phyloP scores from a whole-genome alignment of 2,329 filamentous ascomycete species.

The Phaeophleospora eucalypticola region DNA sequence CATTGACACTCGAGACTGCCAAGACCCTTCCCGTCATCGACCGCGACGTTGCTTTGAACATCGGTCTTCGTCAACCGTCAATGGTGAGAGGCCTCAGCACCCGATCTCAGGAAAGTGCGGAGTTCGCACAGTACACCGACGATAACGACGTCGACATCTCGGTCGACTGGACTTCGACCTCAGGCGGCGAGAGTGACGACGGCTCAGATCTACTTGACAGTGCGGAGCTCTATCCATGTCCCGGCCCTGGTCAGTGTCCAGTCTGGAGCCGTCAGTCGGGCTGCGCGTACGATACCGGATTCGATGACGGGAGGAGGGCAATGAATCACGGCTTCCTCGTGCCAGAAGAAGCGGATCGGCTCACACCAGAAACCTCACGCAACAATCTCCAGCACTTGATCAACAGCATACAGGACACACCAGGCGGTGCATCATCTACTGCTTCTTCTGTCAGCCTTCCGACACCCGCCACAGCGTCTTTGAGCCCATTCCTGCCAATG shows the following conservation, averaged over 20 bases:
- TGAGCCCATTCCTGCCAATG: slow-evolving; percentile 15
- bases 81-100: neutral
- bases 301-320: slow-evolving; percentile 28
- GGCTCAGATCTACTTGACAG: slow-evolving; percentile 13
- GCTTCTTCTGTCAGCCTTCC: slow-evolving; percentile 32
- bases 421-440: slow-evolving; percentile 26
- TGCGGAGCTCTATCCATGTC: slow-evolving; percentile 26
- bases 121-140: slow-evolving; percentile 23
- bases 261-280: slow-evolving; percentile 25
- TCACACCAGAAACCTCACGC: slow-evolving; percentile 21
- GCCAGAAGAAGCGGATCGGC: slow-evolving; percentile 8
- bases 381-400: slow-evolving; percentile 17
- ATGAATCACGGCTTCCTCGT: slow-evolving; percentile 26
- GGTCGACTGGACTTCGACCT: slow-evolving; percentile 27
- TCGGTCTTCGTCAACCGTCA: slow-evolving; percentile 30
- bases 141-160: slow-evolving; percentile 22
- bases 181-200: slow-evolving; percentile 21
- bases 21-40: slow-evolving; percentile 35
- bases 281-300: slow-evolving; percentile 30
- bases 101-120: slow-evolving; percentile 15
- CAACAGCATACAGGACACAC: slow-evolving; percentile 19
- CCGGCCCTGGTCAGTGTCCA: slow-evolving; percentile 25
- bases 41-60: slow-evolving; percentile 32
- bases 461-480: slow-evolving; percentile 18
- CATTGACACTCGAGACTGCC: slow-evolving; percentile 32